Conservation (phyloP, 768 basidiomycete genomes). For the Lactarius sp. region DNA sequence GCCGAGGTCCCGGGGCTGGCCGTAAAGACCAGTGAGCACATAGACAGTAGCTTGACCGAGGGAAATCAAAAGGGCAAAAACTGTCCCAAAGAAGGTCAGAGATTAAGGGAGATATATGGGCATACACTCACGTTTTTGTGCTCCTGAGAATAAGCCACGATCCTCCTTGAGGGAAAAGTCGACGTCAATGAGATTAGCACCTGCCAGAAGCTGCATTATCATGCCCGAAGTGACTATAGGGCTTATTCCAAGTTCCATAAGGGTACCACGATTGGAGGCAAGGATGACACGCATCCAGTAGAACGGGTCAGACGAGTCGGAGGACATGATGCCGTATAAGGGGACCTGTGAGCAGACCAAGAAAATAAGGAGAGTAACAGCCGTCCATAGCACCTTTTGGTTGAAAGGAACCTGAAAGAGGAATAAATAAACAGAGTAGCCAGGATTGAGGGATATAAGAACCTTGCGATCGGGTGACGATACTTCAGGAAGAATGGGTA, state of each 20-base stretch:
- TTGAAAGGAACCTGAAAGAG: constrained; percentile 83
- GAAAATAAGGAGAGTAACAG: constrained; percentile 98
- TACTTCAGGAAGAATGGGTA: constrained; percentile 94
- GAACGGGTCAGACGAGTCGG: constrained; percentile 96
- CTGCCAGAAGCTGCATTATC: constrained; percentile 99
- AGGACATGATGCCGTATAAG: constrained; percentile 98
- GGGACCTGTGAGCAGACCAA: constrained; percentile 99
- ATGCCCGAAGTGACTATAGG: constrained; percentile 98
- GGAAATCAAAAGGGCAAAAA: constrained; percentile 94
- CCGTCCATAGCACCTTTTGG: constrained; percentile 98
- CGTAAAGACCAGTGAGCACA: constrained; percentile 95
- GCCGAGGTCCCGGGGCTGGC: constrained; percentile 87
- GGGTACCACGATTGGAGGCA: constrained; percentile 95
- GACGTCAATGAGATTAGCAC: constrained; percentile 95
- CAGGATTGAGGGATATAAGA: constrained; percentile 23
- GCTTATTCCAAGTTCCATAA: constrained; percentile 98
- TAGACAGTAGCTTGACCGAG: constrained; percentile 97
- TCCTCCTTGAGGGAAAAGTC: constrained; percentile 98
- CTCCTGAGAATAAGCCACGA: constrained; percentile 89
- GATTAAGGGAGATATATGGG: background rate
- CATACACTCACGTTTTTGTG: constrained; percentile 83
- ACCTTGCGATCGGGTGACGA: constrained; percentile 98
- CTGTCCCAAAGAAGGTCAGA: constrained; percentile 38
- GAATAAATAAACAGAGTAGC: constrained; percentile 7
- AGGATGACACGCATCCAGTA: constrained; percentile 99